Conservation (phyloP, 768 basidiomycete species). For the Serendipita sp. region DNA sequence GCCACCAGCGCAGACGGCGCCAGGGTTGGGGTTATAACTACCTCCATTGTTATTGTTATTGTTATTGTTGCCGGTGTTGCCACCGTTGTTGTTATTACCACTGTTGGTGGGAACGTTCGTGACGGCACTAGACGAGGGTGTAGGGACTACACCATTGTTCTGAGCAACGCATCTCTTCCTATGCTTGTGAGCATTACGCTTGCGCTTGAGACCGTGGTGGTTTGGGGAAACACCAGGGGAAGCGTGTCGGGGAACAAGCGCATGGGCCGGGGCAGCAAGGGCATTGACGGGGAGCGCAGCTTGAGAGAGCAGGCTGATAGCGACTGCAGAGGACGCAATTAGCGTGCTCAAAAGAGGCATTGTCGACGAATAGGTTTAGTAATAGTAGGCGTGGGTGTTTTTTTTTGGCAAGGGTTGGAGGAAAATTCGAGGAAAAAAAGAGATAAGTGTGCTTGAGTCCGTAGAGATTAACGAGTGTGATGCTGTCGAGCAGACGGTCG, state of each 20-base stretch:
- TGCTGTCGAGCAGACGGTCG: background rate
- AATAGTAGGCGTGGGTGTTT: background rate
- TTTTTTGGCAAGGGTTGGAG: background rate
- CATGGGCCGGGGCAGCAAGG: background rate
- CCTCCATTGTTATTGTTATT: background rate
- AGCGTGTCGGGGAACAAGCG: background rate
- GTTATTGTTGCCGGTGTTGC: background rate
- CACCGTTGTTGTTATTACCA: background rate
- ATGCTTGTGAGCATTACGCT: background rate
- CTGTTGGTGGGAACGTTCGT: background rate
- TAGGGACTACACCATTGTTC: background rate
- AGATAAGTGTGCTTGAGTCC: background rate
- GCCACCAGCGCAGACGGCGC: background rate
- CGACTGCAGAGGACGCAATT: background rate
- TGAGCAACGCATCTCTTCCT: background rate
- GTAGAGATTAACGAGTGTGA: background rate
- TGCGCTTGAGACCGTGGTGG: background rate
- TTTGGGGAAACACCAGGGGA: background rate
- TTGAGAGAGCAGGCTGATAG: background rate
- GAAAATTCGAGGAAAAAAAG: background rate
- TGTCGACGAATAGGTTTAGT: background rate
- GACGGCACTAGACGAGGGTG: background rate
- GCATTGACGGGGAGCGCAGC: background rate
- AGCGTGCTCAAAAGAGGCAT: background rate
- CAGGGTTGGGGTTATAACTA: background rate